Base-by-base conservation (phyloP, 345 rosid species). In the Draba incana region DNA sequence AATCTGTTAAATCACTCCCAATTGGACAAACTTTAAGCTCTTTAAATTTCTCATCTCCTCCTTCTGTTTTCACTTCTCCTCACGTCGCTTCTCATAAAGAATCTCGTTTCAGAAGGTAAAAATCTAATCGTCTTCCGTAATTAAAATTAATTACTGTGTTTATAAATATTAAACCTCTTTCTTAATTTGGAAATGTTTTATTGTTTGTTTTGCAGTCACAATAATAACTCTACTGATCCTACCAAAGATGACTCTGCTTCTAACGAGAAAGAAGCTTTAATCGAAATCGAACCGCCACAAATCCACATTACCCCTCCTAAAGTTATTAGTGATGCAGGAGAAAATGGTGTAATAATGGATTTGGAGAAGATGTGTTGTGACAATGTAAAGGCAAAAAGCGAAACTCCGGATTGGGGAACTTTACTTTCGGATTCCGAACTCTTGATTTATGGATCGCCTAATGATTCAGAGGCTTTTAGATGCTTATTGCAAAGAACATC, bases 51-150 rank as follows among this genome's bases (percentile, higher is more conserved):
- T 45, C 86, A 54, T 84, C 92, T 5, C 82, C 84, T 57, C 93
- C 96, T 1, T 75, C 96, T 28, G 80, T 92, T 62, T 92, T 92
- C 82, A 81, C 92, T 71, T 89, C 98, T 1, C 97, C 98, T 15
- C 92, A 88, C 78, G 82, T 81, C 28, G 81, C 54, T 77, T 69
- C 87, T 78, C 87, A 76, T 75, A 87, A 76, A 88, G 96, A 84
- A 56, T 81, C 92, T 20, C 81, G 95, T 83, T 78, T 84, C 63
- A 68, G 16, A 75, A 68, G 53, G 74, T 67, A 10, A 7, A 2
- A 31, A 11, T 31, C 10, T 23, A 38, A 10, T 3, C 3, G 43
- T 13, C 7, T 28, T 39, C 33, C 10, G 41, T 56, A 2, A 1
- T 2, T 39, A 20, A 20, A 20, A 20, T 20, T 20, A 20, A 20